Evolutionary conservation across 2,329 filamentous ascomycete species (phyloP).

Genomic region (Neopestalotiopsis rosae): DNA sequence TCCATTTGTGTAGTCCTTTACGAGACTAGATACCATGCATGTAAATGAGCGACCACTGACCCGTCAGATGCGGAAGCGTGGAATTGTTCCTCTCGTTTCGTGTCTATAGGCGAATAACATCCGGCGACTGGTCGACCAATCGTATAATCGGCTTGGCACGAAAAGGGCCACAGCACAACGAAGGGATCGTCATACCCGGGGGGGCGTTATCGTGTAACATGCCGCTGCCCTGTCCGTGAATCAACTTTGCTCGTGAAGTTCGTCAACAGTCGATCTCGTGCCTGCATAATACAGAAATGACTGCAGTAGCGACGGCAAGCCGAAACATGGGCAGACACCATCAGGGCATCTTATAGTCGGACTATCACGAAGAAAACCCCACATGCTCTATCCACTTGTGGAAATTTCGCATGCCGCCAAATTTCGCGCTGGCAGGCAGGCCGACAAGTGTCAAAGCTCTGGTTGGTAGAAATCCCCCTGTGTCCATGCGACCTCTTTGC

Average conservation of each 20-base stretch:
- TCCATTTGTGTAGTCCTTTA: too few species aligned
- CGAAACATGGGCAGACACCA: background rate
- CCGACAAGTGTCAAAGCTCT: conserved; percentile 15
- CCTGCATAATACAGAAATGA: background rate
- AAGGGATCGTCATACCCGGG: background rate
- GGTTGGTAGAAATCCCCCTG: conserved; percentile 9
- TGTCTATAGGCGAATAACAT: background rate
- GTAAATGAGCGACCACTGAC: too few species aligned
- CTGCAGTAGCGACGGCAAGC: background rate
- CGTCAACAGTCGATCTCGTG: background rate
- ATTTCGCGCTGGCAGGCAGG: background rate
- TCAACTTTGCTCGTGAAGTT: background rate
- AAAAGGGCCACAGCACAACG: background rate
- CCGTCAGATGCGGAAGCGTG: background rate
- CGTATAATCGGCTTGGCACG: background rate
- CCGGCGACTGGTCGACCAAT: background rate
- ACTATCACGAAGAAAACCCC: background rate
- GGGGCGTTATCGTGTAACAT: background rate
- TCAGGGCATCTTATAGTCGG: background rate
- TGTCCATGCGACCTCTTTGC: conserved; percentile 7
- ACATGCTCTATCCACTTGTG: conserved; percentile 6
- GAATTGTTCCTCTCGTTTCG: background rate
- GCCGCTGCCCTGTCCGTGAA: background rate
- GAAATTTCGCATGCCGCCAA: background rate
- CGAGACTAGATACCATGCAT: too few species aligned